Conservation (phyloP, 2,329 filamentous ascomycete genomes). For the Aureobasidium mangrovei region DNA sequence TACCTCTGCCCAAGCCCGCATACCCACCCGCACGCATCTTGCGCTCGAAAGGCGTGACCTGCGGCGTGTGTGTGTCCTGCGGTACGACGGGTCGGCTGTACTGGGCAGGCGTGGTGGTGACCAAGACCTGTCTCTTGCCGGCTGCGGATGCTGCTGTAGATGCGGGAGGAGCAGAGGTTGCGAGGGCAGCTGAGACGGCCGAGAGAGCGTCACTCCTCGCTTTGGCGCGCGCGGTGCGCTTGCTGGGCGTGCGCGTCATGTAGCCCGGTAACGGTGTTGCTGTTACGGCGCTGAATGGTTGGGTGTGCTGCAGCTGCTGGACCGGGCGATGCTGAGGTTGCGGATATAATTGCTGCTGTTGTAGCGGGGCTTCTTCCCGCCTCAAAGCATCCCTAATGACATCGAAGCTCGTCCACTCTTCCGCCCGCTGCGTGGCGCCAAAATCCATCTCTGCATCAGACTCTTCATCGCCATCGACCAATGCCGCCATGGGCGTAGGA, state of each 20-base stretch:
- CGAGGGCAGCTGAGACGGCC: not conserved
- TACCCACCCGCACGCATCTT: slow-evolving; percentile 29
- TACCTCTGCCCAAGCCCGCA: slow-evolving; percentile 7
- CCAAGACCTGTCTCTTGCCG: slow-evolving; percentile 12
- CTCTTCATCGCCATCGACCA: not conserved
- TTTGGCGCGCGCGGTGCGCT: slow-evolving; percentile 30
- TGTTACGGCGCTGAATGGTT: not conserved
- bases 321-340: not conserved
- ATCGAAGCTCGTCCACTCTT: slow-evolving; percentile 33
- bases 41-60: slow-evolving; percentile 32
- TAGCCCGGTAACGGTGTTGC: slow-evolving; percentile 28
- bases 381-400: slow-evolving; percentile 13
- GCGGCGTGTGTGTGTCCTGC: slow-evolving; percentile 23
- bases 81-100: slow-evolving; percentile 14
- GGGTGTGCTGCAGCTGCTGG: not conserved
- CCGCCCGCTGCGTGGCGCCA: slow-evolving; percentile 25
- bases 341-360: not conserved
- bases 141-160: not conserved
- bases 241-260: slow-evolving; percentile 37
- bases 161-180: not conserved
- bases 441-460: slow-evolving; percentile 16
- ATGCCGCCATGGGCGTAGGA: slow-evolving; percentile 2
- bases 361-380: not conserved
- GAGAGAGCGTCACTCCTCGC: slow-evolving; percentile 15
- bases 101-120: slow-evolving; percentile 21